phyloP scores from a whole-genome alignment of 805 yeast species.

The Saturnispora galanensis region DNA sequence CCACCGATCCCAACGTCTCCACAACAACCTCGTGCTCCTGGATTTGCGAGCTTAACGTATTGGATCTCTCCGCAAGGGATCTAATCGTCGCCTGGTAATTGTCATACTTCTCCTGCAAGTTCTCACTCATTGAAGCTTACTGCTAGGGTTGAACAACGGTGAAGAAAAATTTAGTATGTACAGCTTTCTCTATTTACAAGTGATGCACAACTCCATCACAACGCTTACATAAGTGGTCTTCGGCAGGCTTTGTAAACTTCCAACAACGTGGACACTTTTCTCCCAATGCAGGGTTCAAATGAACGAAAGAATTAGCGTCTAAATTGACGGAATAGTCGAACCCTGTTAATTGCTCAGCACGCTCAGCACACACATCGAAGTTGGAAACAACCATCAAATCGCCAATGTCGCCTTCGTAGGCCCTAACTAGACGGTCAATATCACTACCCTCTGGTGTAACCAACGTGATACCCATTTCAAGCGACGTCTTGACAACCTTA shows the following conservation, averaged over 20 bases:
- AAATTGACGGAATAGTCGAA: slow-evolving; percentile 23
- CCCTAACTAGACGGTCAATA: slow-evolving; percentile 13
- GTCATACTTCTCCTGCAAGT: slow-evolving; percentile 40
- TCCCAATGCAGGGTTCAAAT: slow-evolving; percentile 29
- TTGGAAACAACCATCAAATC: slow-evolving; percentile 59
- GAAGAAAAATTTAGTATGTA: background rate
- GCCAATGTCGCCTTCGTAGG: slow-evolving; percentile 33
- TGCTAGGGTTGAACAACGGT: background rate
- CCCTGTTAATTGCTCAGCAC: slow-evolving; percentile 13
- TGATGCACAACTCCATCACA: slow-evolving; percentile 38
- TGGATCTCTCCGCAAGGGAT: slow-evolving; percentile 35
- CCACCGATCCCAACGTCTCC: slow-evolving; percentile 43
- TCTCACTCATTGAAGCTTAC: slow-evolving; percentile 1
- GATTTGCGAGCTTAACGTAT: slow-evolving; percentile 39
- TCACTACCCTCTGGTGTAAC: slow-evolving; percentile 18
- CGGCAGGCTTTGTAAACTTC: slow-evolving; percentile 53
- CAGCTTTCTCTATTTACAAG: background rate
- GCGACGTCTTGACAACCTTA: slow-evolving; percentile 41
- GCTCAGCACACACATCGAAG: slow-evolving; percentile 29
- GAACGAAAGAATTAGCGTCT: slow-evolving; percentile 24
- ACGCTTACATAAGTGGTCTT: slow-evolving; percentile 51
- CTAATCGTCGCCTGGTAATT: slow-evolving; percentile 41
- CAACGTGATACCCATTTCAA: slow-evolving; percentile 44
- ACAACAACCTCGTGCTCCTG: slow-evolving; percentile 44
- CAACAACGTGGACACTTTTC: slow-evolving; percentile 92